Base-by-base conservation (phyloP, 129 eudicot genomes). In the Saposhnikovia divaricata region DNA sequence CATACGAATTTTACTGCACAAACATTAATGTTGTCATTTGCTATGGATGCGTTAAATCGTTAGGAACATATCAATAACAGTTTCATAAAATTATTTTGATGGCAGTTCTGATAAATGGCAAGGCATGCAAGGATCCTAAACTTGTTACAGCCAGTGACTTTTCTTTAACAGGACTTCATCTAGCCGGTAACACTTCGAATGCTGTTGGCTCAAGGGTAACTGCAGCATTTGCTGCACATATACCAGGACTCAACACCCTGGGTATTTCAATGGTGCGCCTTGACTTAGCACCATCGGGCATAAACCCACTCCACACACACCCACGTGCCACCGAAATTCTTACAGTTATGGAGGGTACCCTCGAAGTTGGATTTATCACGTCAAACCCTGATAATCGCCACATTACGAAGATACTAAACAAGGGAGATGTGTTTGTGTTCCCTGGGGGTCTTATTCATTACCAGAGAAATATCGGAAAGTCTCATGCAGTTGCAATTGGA, bases 341-440 rank as follows among this genome's bases (percentile, higher is more conserved):
- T 27, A 74, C 61, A 45, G 78, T 74, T 47, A 5, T 74, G 0
- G 61, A 74, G 19, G 78, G 78, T 13, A 74, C 43, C 4, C 1
- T 74, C 11, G 40, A 74, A 16, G 78, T 74, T 46, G 78, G 78
- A 74, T 74, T 74, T 74, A 31, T 74, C 5, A 37, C 44, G 50
- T 53, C 18, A 0, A 51, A 19, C 69, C 69, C 69, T n/a, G 69
- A 25, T 61, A n/a, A 61, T 38, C 70, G 48, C 5, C 80, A 37
- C 72, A 53, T 77, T 77, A 14, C 80, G 0, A 77, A 53, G n/a
- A 47, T 74, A 46, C 59, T 74, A 11, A 27, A 6, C 0, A 25
- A 74, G 37, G 78, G 78, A 44, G 78, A 74, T 15, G 78, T 74
- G 59, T 74, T 74, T 28, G 78, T 74, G 61, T 74, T 74, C 61